These are phyloP conservation scores for Lupinus albus DNA, from an alignment of 306 rosid genomes.

Conservation along the genomic window DNA sequence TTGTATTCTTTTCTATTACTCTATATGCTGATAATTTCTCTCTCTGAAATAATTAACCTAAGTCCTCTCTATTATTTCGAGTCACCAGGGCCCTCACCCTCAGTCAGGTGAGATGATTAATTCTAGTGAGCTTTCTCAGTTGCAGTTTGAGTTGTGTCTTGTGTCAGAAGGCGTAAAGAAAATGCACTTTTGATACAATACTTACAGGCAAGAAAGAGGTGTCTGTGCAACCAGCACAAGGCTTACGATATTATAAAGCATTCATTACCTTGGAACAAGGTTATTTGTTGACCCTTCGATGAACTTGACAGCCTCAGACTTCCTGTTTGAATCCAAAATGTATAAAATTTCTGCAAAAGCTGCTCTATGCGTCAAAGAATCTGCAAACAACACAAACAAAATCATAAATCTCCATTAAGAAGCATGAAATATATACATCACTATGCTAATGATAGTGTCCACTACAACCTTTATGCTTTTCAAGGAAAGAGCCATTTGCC, in stretches of 20 bases:
- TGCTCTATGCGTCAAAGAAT: conserved; percentile 89
- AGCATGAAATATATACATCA: conserved; percentile 12
- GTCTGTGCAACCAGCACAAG: not conserved
- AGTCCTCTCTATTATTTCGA: no score
- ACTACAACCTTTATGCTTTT: conserved; percentile 71
- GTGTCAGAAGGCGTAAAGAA: not conserved
- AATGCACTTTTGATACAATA: no score
- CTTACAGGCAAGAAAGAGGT: no score
- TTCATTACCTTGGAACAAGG: conserved; percentile 60
- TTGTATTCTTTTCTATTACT: not conserved
- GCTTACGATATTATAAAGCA: not conserved
- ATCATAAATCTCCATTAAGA: conserved; percentile 19
- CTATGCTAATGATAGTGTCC: conserved; percentile 20
- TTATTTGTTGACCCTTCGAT: conserved; percentile 77
- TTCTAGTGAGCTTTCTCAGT: conserved; percentile 23
- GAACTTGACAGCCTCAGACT: conserved; percentile 71
- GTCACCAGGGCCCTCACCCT: no score
- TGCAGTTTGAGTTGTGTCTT: not conserved
- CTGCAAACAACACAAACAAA: conserved; percentile 50
- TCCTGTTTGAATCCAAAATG: conserved; percentile 68
- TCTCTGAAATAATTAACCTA: not conserved
- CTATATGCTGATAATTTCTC: not conserved
- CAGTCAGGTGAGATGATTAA: conserved; percentile 8
- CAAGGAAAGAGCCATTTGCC: conserved; percentile 73
- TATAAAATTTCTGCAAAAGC: conserved; percentile 78